Percentiles rank a stretch among this genome's conserved stretches.
Conservation (phyloP, 768 basidiomycete genomes). For the Suillus decipiens region DNA sequence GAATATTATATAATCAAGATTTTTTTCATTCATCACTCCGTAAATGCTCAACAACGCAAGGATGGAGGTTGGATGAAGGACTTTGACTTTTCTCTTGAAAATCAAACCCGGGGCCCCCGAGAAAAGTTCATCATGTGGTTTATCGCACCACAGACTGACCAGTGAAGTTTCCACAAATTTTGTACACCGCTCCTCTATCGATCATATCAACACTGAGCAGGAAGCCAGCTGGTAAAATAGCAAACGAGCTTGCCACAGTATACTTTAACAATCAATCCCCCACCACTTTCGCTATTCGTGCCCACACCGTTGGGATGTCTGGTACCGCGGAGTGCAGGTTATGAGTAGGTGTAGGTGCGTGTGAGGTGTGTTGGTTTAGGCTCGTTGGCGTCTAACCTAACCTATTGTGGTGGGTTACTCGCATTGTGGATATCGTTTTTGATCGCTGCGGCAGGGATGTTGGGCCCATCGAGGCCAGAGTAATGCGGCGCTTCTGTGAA, state of each 20-base stretch:
- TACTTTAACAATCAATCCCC: constrained; percentile 61
- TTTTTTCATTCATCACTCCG: constrained; percentile 2
- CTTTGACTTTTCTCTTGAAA: constrained; percentile 45
- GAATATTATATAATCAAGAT: too few species aligned
- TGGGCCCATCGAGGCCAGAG: constrained; percentile 49
- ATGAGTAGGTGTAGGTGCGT: constrained; percentile 77
- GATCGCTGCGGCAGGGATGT: constrained; percentile 57
- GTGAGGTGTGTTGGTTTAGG: constrained; percentile 55
- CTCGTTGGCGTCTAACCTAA: neutral
- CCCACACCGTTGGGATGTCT: constrained; percentile 59
- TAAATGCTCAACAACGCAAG: constrained; percentile 44
- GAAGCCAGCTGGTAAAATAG: neutral
- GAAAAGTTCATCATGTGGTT: neutral
- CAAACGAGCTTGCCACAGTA: constrained; percentile 8
- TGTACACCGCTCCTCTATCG: constrained; percentile 64
- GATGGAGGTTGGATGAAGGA: constrained; percentile 68
- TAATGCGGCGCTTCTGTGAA: constrained; percentile 63
- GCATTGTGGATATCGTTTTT: constrained; percentile 57
- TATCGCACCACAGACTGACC: constrained; percentile 25
- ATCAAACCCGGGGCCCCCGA: neutral
- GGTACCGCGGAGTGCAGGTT: constrained; percentile 52
- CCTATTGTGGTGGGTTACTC: constrained; percentile 18
- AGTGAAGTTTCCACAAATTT: too few species aligned
- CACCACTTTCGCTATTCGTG: too few species aligned
- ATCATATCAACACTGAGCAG: neutral